Conservation (phyloP, 2,329 filamentous ascomycete genomes). For the Phialemoniopsis sp. region DNA sequence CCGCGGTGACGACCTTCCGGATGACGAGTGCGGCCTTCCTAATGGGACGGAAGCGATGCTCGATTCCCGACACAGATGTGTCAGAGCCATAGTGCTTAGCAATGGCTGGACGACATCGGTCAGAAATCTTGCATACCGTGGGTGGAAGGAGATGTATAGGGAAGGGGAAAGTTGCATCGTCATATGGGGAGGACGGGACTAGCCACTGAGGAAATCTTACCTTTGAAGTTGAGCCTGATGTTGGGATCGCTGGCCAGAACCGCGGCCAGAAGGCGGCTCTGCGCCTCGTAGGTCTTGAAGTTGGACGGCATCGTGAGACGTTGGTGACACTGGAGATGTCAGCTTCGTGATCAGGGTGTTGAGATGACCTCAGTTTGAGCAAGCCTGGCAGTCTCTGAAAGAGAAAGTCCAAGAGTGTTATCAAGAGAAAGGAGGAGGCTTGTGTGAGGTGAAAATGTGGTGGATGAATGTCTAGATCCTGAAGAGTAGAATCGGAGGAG, state of each 20-base stretch:
- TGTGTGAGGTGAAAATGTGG: no score
- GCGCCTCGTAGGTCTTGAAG: slow-evolving; percentile 57
- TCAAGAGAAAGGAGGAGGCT: no score
- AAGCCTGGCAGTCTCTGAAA: no score
- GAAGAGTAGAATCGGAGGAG: neutral
- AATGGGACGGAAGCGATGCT: slow-evolving; percentile 48
- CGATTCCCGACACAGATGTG: slow-evolving; percentile 38
- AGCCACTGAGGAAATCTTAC: slow-evolving; percentile 33
- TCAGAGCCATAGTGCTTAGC: slow-evolving; percentile 43
- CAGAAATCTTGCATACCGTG: neutral
- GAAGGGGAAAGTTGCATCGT: neutral
- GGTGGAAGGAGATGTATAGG: neutral
- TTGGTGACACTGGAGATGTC: no score
- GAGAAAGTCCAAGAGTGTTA: no score
- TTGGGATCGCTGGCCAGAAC: slow-evolving; percentile 53
- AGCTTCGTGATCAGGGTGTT: no score
- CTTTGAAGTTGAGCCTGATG: slow-evolving; percentile 55
- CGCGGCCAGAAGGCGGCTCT: slow-evolving; percentile 56
- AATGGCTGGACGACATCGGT: slow-evolving; percentile 35
- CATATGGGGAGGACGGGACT: neutral
- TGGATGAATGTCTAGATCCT: no score
- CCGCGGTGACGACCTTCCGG: slow-evolving; percentile 23
- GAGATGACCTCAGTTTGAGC: no score
- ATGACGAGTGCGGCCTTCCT: slow-evolving; percentile 35
- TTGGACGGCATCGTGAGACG: slow-evolving; percentile 44